These are phyloP conservation scores for Orbilia brochopaga DNA, from an alignment of 2,329 filamentous ascomycete genomes.

Conservation along the genomic window DNA sequence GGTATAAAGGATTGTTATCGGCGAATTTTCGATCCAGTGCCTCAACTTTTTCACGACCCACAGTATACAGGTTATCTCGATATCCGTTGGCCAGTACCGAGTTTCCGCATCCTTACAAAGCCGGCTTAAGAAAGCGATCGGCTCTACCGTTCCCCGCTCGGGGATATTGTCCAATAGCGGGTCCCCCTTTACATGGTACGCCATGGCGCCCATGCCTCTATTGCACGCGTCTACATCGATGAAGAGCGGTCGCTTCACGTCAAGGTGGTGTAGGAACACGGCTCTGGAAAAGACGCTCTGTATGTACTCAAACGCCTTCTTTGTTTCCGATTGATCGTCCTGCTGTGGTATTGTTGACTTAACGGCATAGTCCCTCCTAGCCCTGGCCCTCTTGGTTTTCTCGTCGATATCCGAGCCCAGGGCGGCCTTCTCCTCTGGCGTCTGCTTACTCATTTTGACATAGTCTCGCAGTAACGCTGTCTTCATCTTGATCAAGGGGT, in stretches of 20 bases:
- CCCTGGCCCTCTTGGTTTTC: not conserved
- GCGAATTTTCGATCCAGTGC: slow-evolving; percentile 5
- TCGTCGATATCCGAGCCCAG: too few relatives aligned
- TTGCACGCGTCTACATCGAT: not conserved
- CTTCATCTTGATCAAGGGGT: not conserved
- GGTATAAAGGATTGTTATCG: not conserved
- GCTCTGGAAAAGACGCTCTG: not conserved
- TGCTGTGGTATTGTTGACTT: not conserved
- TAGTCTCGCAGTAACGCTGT: not conserved
- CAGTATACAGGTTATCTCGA: slow-evolving; percentile 2
- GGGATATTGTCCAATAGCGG: not conserved
- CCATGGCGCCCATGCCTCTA: not conserved
- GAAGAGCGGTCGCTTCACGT: not conserved
- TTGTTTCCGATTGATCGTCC: not conserved
- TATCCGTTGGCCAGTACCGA: not conserved
- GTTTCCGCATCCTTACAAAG: not conserved
- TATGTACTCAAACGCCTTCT: not conserved
- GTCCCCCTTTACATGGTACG: not conserved
- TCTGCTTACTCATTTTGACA: not conserved
- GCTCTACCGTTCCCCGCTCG: not conserved
- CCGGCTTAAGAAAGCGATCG: not conserved
- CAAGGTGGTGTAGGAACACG: not conserved
- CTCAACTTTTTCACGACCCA: slow-evolving; percentile 1
- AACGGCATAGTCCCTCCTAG: not conserved
- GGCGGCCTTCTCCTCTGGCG: not conserved